Percentiles rank a stretch among this genome's conserved stretches.
Conservation (phyloP, 2,329 filamentous ascomycete genomes). For the Trichoderma sp. region DNA sequence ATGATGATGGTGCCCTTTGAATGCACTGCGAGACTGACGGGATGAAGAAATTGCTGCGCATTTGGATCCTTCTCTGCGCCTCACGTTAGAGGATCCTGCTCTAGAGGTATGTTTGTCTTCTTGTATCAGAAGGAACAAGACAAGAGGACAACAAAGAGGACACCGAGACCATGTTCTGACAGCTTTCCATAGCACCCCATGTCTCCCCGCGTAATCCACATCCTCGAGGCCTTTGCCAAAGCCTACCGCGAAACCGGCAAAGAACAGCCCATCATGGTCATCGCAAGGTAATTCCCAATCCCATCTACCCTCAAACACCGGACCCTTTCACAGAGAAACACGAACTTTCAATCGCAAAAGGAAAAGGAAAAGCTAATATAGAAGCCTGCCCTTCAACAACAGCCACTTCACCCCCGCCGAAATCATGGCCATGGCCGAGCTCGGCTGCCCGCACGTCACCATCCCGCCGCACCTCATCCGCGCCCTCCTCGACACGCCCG, state of each 20-base stretch:
- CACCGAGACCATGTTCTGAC: neutral
- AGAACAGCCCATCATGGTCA: slow-evolving; percentile 32
- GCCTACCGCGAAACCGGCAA: slow-evolving; percentile 29
- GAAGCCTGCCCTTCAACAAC: neutral
- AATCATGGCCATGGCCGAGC: slow-evolving; percentile 31
- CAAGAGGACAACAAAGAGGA: neutral
- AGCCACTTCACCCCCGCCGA: slow-evolving; percentile 31
- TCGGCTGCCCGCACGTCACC: slow-evolving; percentile 33
- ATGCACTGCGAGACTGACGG: neutral
- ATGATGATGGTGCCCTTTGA: neutral
- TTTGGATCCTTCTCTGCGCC: slow-evolving; percentile 28
- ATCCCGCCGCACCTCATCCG: slow-evolving; percentile 28
- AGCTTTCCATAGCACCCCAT: slow-evolving; percentile 29
- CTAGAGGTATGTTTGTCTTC: slow-evolving; percentile 27
- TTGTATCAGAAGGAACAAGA: neutral
- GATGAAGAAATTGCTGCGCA: slow-evolving; percentile 31
- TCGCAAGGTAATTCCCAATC: slow-evolving; percentile 28
- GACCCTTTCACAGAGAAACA: neutral
- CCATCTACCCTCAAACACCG: too few species aligned
- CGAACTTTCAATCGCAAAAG: neutral
- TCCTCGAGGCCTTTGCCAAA: slow-evolving; percentile 29
- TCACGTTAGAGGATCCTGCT: slow-evolving; percentile 28
- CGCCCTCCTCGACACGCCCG: slow-evolving; percentile 30
- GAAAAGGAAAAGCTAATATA: neutral
- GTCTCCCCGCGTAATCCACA: slow-evolving; percentile 31